Conservation (phyloP, 129 eudicot genomes). For the Flaveria robusta region DNA sequence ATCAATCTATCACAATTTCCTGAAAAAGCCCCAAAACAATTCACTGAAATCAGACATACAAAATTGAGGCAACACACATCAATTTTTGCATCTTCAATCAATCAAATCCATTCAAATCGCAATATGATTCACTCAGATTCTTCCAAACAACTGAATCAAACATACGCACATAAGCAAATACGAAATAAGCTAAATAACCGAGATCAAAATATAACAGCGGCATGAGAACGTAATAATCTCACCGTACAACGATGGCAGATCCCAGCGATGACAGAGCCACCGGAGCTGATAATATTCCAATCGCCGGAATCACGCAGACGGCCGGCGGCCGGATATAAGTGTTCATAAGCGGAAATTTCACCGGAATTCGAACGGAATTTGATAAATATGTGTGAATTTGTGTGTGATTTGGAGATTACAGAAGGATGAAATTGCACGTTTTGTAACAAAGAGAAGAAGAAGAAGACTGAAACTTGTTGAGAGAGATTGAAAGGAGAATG, state of each 20-base stretch:
- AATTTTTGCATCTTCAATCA: conserved; percentile 15
- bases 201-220: conserved; percentile 12
- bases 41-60: conserved; percentile 7
- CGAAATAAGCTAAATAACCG: conserved; percentile 10
- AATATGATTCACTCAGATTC: neutral
- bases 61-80: conserved; percentile 4
- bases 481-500: conserved; percentile 30
- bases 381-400: conserved; percentile 17
- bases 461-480: conserved; percentile 34
- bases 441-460: conserved; percentile 1
- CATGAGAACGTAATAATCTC: conserved; percentile 13
- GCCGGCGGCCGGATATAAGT: conserved; percentile 20
- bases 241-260: conserved; percentile 33
- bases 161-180: neutral
- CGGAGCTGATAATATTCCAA: conserved; percentile 35
- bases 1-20: conserved; percentile 27
- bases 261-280: conserved; percentile 32
- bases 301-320: neutral
- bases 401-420: conserved; percentile 19
- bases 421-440: conserved; percentile 38
- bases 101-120: conserved; percentile 25
- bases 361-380: conserved; percentile 26
- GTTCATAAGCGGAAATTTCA: conserved; percentile 5
- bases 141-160: conserved; percentile 1
- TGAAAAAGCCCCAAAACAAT: conserved; percentile 26